Evolutionary conservation across 2,329 filamentous ascomycete genomes (phyloP).

Genomic region (Knoxdaviesia capensis): DNA sequence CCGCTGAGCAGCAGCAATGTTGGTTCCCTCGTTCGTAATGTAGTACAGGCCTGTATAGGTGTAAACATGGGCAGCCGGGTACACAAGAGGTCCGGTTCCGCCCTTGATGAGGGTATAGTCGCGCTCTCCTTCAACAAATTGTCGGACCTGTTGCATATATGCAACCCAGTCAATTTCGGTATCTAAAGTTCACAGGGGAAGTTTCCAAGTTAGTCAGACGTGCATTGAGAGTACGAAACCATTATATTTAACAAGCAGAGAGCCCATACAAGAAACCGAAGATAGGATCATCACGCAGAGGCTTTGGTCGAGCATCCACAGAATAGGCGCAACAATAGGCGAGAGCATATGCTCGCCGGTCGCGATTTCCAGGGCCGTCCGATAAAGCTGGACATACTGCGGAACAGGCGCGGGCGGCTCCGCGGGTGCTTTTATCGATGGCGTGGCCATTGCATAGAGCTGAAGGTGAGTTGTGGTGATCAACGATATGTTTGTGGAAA

Average conservation of each 20-base stretch:
- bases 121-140: slow-evolving; percentile 66
- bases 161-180: slow-evolving; percentile 97
- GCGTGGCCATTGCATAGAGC: neutral
- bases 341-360: slow-evolving; percentile 29
- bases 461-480: too few relatives aligned
- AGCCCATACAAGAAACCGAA: slow-evolving; percentile 58
- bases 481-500: too few relatives aligned
- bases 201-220: slow-evolving; percentile 2
- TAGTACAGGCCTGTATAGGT: slow-evolving; percentile 65
- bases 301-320: slow-evolving; percentile 49
- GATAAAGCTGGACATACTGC: too few relatives aligned
- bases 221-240: neutral
- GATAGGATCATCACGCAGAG: slow-evolving; percentile 58
- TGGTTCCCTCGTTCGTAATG: slow-evolving; percentile 52
- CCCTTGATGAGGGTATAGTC: slow-evolving; percentile 76
- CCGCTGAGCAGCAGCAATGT: slow-evolving; percentile 66
- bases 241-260: neutral
- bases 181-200: slow-evolving; percentile 26
- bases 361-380: slow-evolving; percentile 17
- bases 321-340: slow-evolving; percentile 30
- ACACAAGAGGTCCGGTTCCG: slow-evolving; percentile 81
- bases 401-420: slow-evolving; percentile 7
- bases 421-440: neutral
- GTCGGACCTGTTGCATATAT: slow-evolving; percentile 83
- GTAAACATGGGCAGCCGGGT: slow-evolving; percentile 86